These are phyloP conservation scores for Periconia sp. DNA, from an alignment of 2,329 filamentous ascomycete species.

Conservation along the genomic window DNA sequence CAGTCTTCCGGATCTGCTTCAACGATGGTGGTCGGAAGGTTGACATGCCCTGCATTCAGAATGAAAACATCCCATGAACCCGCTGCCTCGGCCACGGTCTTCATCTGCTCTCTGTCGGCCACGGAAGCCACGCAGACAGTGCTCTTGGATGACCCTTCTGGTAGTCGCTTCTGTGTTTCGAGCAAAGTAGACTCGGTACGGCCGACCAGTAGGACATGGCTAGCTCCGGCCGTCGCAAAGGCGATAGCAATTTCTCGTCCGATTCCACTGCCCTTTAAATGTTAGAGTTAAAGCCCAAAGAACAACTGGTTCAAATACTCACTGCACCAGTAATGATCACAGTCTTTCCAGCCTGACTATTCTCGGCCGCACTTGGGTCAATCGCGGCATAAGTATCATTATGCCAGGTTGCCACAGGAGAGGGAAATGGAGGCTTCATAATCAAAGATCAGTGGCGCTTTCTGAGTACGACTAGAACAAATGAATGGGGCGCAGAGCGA, in stretches of 20 bases:
- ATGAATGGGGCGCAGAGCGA: no score
- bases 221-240: constrained; percentile 52
- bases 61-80: constrained; percentile 24
- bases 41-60: constrained; percentile 21
- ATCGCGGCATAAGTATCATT: constrained; percentile 13
- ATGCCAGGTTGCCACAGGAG: constrained; percentile 12
- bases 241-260: constrained; percentile 49
- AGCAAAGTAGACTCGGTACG: constrained; percentile 30
- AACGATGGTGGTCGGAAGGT: constrained; percentile 4
- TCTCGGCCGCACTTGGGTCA: constrained; percentile 17
- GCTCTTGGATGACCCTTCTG: background rate
- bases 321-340: constrained; percentile 27
- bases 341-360: constrained; percentile 21
- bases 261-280: constrained; percentile 53
- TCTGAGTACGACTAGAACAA: no score
- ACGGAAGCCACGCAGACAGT: constrained; percentile 12
- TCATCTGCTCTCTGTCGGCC: constrained; percentile 13
- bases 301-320: no score
- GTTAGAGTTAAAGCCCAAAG: no score
- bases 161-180: constrained; percentile 11
- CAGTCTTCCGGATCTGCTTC: constrained; percentile 15
- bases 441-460: no score
- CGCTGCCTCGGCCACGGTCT: constrained; percentile 13
- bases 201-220: constrained; percentile 51
- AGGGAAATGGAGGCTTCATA: constrained; percentile 15